A percentile compares a stretch with the other conserved stretches of the same genome.
Evolutionary conservation across 1,284 basidiomycete species (phyloP).

Genomic region (Pseudozyma sp.): DNA sequence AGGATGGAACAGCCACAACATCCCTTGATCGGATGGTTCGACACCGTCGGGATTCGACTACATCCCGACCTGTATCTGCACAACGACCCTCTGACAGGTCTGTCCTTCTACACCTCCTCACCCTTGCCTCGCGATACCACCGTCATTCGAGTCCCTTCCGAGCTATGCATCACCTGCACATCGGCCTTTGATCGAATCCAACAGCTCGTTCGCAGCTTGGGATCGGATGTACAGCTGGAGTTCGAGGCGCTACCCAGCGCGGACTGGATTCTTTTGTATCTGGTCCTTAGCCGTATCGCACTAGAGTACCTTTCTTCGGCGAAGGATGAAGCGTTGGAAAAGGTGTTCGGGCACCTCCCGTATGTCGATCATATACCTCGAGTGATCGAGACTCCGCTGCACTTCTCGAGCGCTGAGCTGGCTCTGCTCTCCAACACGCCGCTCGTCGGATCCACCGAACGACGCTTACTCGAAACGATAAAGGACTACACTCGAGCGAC

Average conservation of each 20-base stretch:
- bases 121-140: conserved; percentile 19
- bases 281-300: conserved; percentile 20
- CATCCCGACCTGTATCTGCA: conserved; percentile 21
- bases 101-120: conserved; percentile 29
- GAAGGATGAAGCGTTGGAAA: background rate
- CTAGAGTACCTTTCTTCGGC: background rate
- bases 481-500: conserved; percentile 15
- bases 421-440: conserved; percentile 48
- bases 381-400: conserved; percentile 42
- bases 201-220: background rate
- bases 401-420: conserved; percentile 42
- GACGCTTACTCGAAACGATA: conserved; percentile 24
- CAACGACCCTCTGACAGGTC: conserved; percentile 24
- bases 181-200: conserved; percentile 7
- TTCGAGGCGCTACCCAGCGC: conserved; percentile 5
- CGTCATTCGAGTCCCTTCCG: conserved; percentile 24
- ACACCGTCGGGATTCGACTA: conserved; percentile 18
- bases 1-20: conserved; percentile 1
- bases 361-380: conserved; percentile 52
- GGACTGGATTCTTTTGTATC: conserved; percentile 46
- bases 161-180: conserved; percentile 34
- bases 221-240: background rate
- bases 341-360: conserved; percentile 21
- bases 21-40: conserved; percentile 23
- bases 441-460: conserved; percentile 34